Evolutionary conservation across 2,329 filamentous ascomycete genomes (phyloP).

Genomic region (Teratosphaeria nubilosa): DNA sequence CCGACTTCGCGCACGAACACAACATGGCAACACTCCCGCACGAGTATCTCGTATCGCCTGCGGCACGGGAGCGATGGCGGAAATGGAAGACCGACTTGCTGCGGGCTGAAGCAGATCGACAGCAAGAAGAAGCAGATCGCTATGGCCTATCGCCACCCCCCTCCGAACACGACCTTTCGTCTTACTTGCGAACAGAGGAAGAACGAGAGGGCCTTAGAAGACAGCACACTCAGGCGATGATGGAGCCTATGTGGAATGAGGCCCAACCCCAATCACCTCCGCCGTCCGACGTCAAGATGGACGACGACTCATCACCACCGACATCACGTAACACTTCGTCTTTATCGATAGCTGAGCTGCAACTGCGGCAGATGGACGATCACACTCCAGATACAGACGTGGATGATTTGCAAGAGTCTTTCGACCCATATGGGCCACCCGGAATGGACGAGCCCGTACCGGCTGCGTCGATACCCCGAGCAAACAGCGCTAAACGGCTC

Average conservation of each 20-base stretch:
- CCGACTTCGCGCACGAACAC: constrained; percentile 72
- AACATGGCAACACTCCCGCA: constrained; percentile 64
- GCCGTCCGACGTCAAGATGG: constrained; percentile 11
- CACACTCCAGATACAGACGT: constrained; percentile 6
- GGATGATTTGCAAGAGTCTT: constrained; percentile 14
- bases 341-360: constrained; percentile 1
- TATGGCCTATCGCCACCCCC: constrained; percentile 11
- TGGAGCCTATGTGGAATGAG: constrained; percentile 23
- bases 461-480: constrained; percentile 28
- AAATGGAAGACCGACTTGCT: constrained; percentile 66
- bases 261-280: constrained; percentile 26
- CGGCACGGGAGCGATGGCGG: constrained; percentile 65
- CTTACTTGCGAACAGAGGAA: constrained; percentile 3
- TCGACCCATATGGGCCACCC: constrained; percentile 19
- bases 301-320: constrained; percentile 5
- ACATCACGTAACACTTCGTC: constrained; percentile 5
- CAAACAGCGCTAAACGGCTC: constrained; percentile 33
- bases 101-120: constrained; percentile 44
- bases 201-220: constrained; percentile 24
- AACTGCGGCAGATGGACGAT: neutral
- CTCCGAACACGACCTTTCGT: constrained; percentile 12
- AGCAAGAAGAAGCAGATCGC: constrained; percentile 16
- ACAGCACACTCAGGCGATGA: constrained; percentile 28
- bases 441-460: constrained; percentile 10
- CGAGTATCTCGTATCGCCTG: constrained; percentile 68